Percentiles rank a stretch among this genome's conserved stretches.
Conservation (phyloP, 805 yeast genomes). For the Barnettozyma pratensis region DNA sequence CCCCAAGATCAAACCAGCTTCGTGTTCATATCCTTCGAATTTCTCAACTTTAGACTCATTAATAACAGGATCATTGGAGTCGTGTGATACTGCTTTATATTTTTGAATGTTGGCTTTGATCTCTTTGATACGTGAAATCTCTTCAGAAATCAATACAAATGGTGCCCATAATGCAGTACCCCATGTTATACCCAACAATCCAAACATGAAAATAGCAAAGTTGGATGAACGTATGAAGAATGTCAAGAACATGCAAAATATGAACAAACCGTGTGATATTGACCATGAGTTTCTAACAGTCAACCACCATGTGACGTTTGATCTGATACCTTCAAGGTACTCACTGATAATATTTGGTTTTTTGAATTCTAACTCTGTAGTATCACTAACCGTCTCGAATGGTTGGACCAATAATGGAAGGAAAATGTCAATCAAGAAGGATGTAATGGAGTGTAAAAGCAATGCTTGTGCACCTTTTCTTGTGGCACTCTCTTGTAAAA, state of each 20-base stretch:
- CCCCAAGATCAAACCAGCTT: constrained; percentile 52
- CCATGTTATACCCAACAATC: constrained; percentile 56
- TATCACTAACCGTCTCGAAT: constrained; percentile 14
- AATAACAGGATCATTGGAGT: background rate
- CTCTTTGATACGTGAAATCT: constrained; percentile 46
- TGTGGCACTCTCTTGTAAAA: constrained; percentile 41
- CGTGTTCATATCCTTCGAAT: constrained; percentile 42
- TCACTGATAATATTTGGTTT: constrained; percentile 2
- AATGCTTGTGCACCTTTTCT: constrained; percentile 49
- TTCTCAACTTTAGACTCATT: constrained; percentile 22
- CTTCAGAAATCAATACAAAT: constrained; percentile 55
- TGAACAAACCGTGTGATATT: constrained; percentile 44
- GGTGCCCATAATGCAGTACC: constrained; percentile 67
- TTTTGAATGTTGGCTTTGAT: constrained; percentile 31
- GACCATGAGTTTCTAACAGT: constrained; percentile 45
- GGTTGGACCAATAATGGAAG: constrained; percentile 40
- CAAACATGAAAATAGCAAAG: constrained; percentile 45
- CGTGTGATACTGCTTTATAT: constrained; percentile 2
- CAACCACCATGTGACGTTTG: constrained; percentile 14
- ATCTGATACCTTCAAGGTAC: constrained; percentile 10
- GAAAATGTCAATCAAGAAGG: constrained; percentile 38
- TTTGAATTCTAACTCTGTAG: constrained; percentile 9
- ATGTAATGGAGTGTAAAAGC: constrained; percentile 42
- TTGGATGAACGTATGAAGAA: constrained; percentile 37
- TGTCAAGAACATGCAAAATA: constrained; percentile 42